phyloP scores from a whole-genome alignment of 768 basidiomycete genomes.

The Tulasnella sp. region DNA sequence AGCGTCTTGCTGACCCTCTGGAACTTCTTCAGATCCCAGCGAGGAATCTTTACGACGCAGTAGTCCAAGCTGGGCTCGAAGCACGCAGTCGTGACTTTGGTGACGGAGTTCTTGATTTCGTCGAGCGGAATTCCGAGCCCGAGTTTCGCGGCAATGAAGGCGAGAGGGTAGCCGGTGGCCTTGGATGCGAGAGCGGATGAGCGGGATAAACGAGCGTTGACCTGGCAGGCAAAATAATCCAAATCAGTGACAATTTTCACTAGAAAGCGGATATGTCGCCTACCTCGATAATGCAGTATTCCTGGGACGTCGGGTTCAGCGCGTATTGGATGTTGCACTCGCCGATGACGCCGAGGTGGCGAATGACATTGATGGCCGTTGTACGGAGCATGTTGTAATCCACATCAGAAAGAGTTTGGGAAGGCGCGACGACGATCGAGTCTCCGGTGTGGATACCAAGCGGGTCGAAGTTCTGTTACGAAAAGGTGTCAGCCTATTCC shows the following conservation, averaged over 20 bases:
- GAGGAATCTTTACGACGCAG: constrained; percentile 96
- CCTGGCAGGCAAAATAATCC: constrained; percentile 44
- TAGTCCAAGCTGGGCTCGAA: constrained; percentile 99
- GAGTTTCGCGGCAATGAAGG: constrained; percentile 97
- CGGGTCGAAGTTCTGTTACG: constrained; percentile 90
- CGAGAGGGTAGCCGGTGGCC: constrained; percentile 96
- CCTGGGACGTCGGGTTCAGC: constrained; percentile 89
- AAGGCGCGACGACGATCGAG: constrained; percentile 97
- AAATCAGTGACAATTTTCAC: background rate
- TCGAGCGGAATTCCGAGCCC: constrained; percentile 96
- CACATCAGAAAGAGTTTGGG: constrained; percentile 97
- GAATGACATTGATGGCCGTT: constrained; percentile 96
- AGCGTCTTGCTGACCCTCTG: constrained; percentile 86
- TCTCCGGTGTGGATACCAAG: constrained; percentile 98
- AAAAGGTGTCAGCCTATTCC: constrained; percentile 23
- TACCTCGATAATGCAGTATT: constrained; percentile 98
- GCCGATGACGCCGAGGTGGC: constrained; percentile 96
- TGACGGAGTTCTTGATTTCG: constrained; percentile 97
- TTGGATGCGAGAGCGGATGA: constrained; percentile 98
- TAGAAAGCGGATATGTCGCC: background rate
- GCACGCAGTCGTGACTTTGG: constrained; percentile 94
- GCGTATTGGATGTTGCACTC: constrained; percentile 99
- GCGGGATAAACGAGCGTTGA: constrained; percentile 97
- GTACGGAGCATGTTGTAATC: constrained; percentile 99
- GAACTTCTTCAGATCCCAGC: constrained; percentile 99